Conservation (phyloP, 345 rosid species). For the Xanthoceras sorbifolium region DNA sequence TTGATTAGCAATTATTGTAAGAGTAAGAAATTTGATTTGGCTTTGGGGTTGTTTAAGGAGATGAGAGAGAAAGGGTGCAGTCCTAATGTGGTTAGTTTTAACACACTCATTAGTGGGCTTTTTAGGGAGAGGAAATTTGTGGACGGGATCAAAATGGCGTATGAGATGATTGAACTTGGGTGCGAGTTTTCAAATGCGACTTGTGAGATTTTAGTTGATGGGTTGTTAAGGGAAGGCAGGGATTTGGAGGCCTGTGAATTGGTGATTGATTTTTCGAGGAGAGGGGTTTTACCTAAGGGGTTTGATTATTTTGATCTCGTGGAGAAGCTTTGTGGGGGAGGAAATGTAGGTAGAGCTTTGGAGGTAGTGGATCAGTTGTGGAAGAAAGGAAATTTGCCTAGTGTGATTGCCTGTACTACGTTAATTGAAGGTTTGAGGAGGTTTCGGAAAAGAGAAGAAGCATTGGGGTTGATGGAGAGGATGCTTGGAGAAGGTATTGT, state of each 20-base stretch:
- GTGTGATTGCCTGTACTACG: slow-evolving; percentile 72
- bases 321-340: slow-evolving; percentile 55
- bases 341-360: slow-evolving; percentile 51
- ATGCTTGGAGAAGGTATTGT: slow-evolving; percentile 57
- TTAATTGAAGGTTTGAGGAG: slow-evolving; percentile 79
- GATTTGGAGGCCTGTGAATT: slow-evolving; percentile 53
- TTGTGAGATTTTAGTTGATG: slow-evolving; percentile 84
- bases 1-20: slow-evolving; percentile 71
- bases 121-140: slow-evolving; percentile 59
- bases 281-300: slow-evolving; percentile 53
- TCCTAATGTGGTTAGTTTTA: slow-evolving; percentile 83
- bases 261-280: slow-evolving; percentile 61
- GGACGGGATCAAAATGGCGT: slow-evolving; percentile 71
- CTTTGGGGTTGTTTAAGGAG: slow-evolving; percentile 69
- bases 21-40: slow-evolving; percentile 50
- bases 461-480: slow-evolving; percentile 57
- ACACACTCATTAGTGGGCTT: slow-evolving; percentile 75
- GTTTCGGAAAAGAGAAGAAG: slow-evolving; percentile 47
- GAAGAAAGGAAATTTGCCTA: slow-evolving; percentile 58
- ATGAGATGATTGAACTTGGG: slow-evolving; percentile 77
- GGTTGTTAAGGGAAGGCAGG: slow-evolving; percentile 58
- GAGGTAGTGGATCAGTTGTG: slow-evolving; percentile 61
- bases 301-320: slow-evolving; percentile 64
- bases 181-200: slow-evolving; percentile 61
- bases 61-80: slow-evolving; percentile 72